Evolutionary conservation across 2,329 filamentous ascomycete species (phyloP), one percentile per base, ranked within the genome.

Genomic region (Calonectria pteridis): DNA sequence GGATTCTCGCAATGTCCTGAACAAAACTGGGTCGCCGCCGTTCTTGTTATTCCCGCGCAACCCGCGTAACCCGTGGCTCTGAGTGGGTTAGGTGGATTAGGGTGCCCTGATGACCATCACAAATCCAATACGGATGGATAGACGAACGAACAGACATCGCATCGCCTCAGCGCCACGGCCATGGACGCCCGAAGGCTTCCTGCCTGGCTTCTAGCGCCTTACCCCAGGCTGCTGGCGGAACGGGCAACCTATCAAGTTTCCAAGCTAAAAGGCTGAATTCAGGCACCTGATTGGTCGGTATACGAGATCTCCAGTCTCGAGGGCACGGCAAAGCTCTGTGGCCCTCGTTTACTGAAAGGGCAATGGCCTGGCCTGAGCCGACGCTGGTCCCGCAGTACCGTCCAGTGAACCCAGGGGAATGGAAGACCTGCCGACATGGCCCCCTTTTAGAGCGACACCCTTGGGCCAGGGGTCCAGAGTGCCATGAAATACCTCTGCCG

Each of bases 141-240:
- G 55, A 23, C 53, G 53, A 33, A 26, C 55, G 33, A 72, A 69
- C 46, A 51, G 65, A 53, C 37, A 49, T 68, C 55, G 33, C 35
- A 49, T 46, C 67, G 70, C 33, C 53, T 65, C 58, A 40, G 51
- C 31, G 40, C 65, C 65, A 72, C 65, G 65, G 65, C 73, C 64
- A 76, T 70, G 69, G 73, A 46, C 73, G 58, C 58, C 55, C 55
- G 35, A 58, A 73, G 69, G 70, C 72, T 74, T 77, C 63, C 69
- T 75, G 71, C 51, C 65, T 59, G 72, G 76, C 74, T 78, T 78
- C 77, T 78, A 74, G 77, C 72, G 73, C 75, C 73, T 77, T 78
- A 71, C 73, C 76, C 72, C 67, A 77, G 74, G 73, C 71, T 75
- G 67, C 65, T 78, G 76, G 74, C 75, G 62, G 70, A 71, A 76